Base-by-base conservation (phyloP, 371 early-diverging fungal genomes). In the Funneliformis caledonium region DNA sequence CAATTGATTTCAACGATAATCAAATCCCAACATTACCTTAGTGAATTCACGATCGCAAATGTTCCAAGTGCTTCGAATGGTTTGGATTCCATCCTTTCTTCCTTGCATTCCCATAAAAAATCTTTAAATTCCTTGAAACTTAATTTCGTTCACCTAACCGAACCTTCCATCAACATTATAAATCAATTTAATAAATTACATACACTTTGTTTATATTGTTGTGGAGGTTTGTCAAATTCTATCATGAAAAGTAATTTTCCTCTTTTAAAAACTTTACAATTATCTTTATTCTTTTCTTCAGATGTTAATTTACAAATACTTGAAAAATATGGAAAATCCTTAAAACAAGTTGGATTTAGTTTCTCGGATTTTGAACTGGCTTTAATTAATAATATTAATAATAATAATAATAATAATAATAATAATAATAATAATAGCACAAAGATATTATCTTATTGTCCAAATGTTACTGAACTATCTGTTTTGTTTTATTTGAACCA, bases 121-220 rank as follows among this genome's bases (percentile, higher is more conserved):
- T 56, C 56, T 16, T 56, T 56, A 56, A 56, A 56, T 19, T 56
- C 56, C 19, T 56, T 56, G 16, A 56, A 19, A 56, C 16, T 56
- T 56, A 56, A 19, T 19, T 16, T 16, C 56, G 2, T 19, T 56
- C 56, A 56, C 16, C 4, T 56, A 19, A 19, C 56, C 7, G 56
- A 56, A 56, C 56, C 56, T 56, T 56, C 56, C 56, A 56, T 56
- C 19, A 56, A 56, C n/a, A 56, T 56, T 11, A 56, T 56, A 56
- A 56, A 56, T 56, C 56, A 56, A 56, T 56, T 56, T 56, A 56
- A 56, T 56, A 56, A 56, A 56, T 56, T 56, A 56, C 56, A 56
- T 56, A 56, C 56, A 6, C 56, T 56, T 56, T 19, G 19, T 56
- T 56, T 56, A n/a, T 56, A 16, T 56, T 56, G 7, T 56, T 56